Evolutionary conservation across 768 basidiomycete genomes (phyloP).

Genomic region (Cyclocybe aegerita): DNA sequence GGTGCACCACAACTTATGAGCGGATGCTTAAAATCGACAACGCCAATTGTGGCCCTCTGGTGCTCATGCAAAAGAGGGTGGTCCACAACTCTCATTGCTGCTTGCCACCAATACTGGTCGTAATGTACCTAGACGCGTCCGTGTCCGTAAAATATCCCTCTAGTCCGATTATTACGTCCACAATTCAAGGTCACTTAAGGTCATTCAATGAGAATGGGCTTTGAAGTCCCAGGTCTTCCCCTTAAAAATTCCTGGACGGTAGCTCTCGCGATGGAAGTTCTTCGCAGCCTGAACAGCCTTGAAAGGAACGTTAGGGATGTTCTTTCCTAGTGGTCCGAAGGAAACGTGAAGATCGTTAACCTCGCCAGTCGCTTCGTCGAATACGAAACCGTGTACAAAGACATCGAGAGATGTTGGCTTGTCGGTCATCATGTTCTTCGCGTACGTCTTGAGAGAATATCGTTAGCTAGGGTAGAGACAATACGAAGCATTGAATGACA

Average conservation of each 20-base stretch:
- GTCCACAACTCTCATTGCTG: too few species aligned
- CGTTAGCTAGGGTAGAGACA: background rate
- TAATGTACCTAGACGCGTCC: too few species aligned
- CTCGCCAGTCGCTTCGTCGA: slow-evolving; percentile 48
- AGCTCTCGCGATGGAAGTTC: slow-evolving; percentile 22
- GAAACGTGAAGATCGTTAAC: slow-evolving; percentile 49
- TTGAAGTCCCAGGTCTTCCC: slow-evolving; percentile 25
- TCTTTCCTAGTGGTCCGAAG: slow-evolving; percentile 35
- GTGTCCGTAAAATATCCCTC: too few species aligned
- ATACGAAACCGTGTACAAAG: slow-evolving; percentile 59
- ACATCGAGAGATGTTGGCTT: slow-evolving; percentile 28
- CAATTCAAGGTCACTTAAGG: too few species aligned
- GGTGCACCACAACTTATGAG: too few species aligned
- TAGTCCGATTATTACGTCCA: too few species aligned
- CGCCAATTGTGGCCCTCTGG: too few species aligned
- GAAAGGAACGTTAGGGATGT: slow-evolving; percentile 33
- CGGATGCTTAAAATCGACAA: too few species aligned
- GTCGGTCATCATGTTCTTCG: slow-evolving; percentile 19
- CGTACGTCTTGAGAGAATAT: slow-evolving; percentile 8
- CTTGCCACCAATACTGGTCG: too few species aligned
- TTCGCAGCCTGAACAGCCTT: slow-evolving; percentile 26
- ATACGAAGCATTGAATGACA: too few species aligned
- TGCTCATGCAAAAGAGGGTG: too few species aligned
- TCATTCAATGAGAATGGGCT: background rate
- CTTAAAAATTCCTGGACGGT: slow-evolving; percentile 18